A percentile compares a stretch with the other conserved stretches of the same genome.
These are phyloP conservation scores for Zygnema circumcarinatum DNA, from an alignment of 139 green algal species.

Conservation along the genomic window DNA sequence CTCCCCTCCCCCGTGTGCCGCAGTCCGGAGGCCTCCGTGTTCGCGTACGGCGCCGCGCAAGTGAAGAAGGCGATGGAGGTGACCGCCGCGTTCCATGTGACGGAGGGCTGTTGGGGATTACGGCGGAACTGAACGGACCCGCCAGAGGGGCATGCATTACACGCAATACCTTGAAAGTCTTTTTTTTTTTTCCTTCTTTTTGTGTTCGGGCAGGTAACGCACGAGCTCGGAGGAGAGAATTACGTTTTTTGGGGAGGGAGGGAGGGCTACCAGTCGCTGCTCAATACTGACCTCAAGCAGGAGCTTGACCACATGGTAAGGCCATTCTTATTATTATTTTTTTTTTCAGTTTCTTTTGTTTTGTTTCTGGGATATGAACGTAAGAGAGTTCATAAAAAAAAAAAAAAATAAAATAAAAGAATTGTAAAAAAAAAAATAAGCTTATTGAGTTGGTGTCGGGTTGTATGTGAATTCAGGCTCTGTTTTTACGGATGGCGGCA, in stretches of 20 bases:
- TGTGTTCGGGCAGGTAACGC: constrained; percentile 10
- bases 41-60: constrained; percentile 68
- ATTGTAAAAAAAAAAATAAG: constrained; percentile 69
- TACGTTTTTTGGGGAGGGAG: constrained; percentile 82
- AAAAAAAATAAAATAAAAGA: too few relatives aligned
- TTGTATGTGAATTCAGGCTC: too few relatives aligned
- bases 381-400: too few relatives aligned
- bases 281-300: constrained; percentile 76
- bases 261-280: constrained; percentile 77
- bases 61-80: constrained; percentile 68
- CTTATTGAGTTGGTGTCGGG: constrained; percentile 55
- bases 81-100: constrained; percentile 31
- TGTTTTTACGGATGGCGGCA: too few relatives aligned
- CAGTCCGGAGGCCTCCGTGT: constrained; percentile 67
- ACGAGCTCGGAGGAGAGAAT: constrained; percentile 52
- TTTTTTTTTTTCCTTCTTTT: too few relatives aligned
- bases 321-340: background rate
- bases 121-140: background rate
- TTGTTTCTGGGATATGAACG: too few relatives aligned
- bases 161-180: background rate
- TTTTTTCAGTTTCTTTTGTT: too few relatives aligned
- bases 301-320: constrained; percentile 70
- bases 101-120: background rate
- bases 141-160: background rate
- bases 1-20: too few relatives aligned